phyloP scores from a whole-genome alignment of 768 basidiomycete genomes.

The Chlorophyllum brunneum region DNA sequence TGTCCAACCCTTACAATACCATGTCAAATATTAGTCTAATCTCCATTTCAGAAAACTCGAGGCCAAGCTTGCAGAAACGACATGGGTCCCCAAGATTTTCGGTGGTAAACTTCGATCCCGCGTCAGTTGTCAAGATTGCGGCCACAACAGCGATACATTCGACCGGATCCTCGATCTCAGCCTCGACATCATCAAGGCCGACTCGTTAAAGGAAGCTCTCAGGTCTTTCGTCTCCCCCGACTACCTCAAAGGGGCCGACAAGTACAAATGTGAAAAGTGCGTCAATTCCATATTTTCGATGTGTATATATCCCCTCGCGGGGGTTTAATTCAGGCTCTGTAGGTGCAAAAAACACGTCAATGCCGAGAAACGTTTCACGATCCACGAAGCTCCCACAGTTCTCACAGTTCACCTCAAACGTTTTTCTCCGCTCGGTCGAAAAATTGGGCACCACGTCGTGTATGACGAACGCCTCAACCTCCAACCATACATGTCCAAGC shows the following conservation, averaged over 20 bases:
- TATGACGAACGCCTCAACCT: slow-evolving; percentile 77
- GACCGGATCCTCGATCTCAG: slow-evolving; percentile 94
- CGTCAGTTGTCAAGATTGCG: slow-evolving; percentile 80
- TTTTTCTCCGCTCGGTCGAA: slow-evolving; percentile 87
- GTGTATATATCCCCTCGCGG: background rate
- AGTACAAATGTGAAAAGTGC: slow-evolving; percentile 98
- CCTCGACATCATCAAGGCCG: slow-evolving; percentile 73
- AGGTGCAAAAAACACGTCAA: slow-evolving; percentile 92
- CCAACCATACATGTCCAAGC: slow-evolving; percentile 79
- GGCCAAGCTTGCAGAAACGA: slow-evolving; percentile 71
- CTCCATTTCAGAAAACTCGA: slow-evolving; percentile 55
- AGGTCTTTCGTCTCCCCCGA: slow-evolving; percentile 81
- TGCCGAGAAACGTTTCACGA: slow-evolving; percentile 86
- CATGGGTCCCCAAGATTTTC: slow-evolving; percentile 94
- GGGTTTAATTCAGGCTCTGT: background rate
- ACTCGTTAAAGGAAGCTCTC: slow-evolving; percentile 66
- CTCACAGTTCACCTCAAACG: slow-evolving; percentile 94
- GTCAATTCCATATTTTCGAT: background rate
- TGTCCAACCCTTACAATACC: slow-evolving; percentile 25
- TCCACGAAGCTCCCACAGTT: slow-evolving; percentile 83
- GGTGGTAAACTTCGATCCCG: slow-evolving; percentile 90
- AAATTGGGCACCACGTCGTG: slow-evolving; percentile 72
- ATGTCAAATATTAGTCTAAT: slow-evolving; percentile 6
- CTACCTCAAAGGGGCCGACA: slow-evolving; percentile 82
- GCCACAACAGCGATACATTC: slow-evolving; percentile 91